A percentile compares a stretch with the other conserved stretches of the same genome.
Conservation (phyloP, 257 asterid genomes). For the Craterostigma plantagineum region DNA sequence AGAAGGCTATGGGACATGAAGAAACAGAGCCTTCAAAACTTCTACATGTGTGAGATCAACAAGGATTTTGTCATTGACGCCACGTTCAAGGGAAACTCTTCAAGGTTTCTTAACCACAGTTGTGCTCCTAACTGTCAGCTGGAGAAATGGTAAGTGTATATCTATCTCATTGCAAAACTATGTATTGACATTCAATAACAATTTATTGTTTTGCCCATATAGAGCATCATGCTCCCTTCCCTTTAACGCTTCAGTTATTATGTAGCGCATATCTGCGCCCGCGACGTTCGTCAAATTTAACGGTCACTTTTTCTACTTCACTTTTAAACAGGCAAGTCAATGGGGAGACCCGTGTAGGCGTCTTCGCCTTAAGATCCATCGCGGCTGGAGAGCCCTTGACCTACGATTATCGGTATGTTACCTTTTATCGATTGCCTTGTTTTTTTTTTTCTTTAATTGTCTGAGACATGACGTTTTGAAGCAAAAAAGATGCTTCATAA, state of each 20-base stretch:
- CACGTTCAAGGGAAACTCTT: conserved; percentile 74
- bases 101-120: conserved; percentile 88
- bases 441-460: neutral
- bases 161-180: conserved; percentile 5
- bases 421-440: conserved; percentile 3
- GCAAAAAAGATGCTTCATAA: too few relatives aligned
- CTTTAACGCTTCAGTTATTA: neutral
- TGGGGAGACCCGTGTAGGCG: conserved; percentile 78
- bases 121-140: conserved; percentile 85
- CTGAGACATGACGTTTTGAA: too few relatives aligned
- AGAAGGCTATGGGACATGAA: conserved; percentile 89
- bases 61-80: conserved; percentile 93
- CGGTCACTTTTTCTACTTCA: conserved; percentile 6
- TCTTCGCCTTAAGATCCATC: conserved; percentile 63
- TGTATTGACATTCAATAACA: too few relatives aligned
- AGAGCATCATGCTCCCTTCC: too few relatives aligned
- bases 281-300: neutral
- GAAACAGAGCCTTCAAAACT: conserved; percentile 51
- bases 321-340: conserved; percentile 63
- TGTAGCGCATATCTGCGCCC: neutral
- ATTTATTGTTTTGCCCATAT: too few relatives aligned
- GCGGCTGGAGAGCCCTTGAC: conserved; percentile 76
- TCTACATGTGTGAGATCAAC: conserved; percentile 84
- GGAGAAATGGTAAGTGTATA: conserved; percentile 67
- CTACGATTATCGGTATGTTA: conserved; percentile 69